Base-by-base conservation (phyloP, 345 rosid genomes). In the Aquilaria sinensis region DNA sequence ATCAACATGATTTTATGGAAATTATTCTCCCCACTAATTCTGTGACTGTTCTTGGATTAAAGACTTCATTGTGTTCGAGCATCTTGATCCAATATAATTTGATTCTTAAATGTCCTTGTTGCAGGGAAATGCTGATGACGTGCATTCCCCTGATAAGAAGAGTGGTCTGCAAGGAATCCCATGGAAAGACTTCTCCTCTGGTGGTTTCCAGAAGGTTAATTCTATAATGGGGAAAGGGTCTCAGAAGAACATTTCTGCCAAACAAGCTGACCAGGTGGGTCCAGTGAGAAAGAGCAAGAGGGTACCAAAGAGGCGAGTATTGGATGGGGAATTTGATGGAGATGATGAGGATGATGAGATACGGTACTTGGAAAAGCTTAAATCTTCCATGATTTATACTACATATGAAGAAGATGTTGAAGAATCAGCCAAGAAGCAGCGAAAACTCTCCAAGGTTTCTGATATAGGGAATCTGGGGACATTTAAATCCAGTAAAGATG, bases 341-440 rank as follows among this genome's bases (percentile, higher is more conserved):
- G 89, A 85, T 7, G 85, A 84, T 9, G 90, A 67, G 49, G 98
- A 93, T 65, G 97, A 77, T 58, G 98, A 93, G 90, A 83, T 93
- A 60, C 85, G 86, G 7, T 93, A 80, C 72, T 63, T 93, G 73
- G 95, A 90, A 72, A 93, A 90, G 65, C 77, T 93, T 66, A 93
- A 82, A 60, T 68, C 73, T 62, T 75, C 81, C 30, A 90, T 74
- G 84, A 68, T 74, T 61, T 32, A 68, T 11, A 61, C 70, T 15
- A 77, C 74, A 45, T 60, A 58, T 66, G 79, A 67, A 55, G 91
- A 83, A 61, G 87, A 68, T 30, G 83, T 82, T 65, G 87, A 75
- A 47, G 92, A 85, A 63, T 66, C 83, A 1, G 80, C 71, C 64
- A 80, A 58, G 82, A 87, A 77, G 69, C 90, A 77, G 52, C 71